Percentiles rank a stretch among this genome's conserved stretches.
These are phyloP conservation scores for Eucalyptus tenuipes DNA, from an alignment of 345 rosid genomes.

Conservation along the genomic window DNA sequence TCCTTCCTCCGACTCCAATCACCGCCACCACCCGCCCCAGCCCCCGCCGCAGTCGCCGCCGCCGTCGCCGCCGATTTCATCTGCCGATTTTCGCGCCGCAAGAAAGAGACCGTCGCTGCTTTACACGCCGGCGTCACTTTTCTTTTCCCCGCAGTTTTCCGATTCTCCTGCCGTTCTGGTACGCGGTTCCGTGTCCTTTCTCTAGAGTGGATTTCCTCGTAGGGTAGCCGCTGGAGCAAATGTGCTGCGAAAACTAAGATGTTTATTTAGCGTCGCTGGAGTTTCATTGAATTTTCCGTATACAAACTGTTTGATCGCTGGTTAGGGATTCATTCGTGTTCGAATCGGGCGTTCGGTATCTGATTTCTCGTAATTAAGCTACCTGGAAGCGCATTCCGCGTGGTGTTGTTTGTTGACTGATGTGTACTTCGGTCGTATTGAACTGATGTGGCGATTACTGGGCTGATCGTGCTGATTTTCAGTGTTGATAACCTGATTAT, in stretches of 20 bases:
- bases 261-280: background rate
- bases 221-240: background rate
- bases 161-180: background rate
- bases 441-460: background rate
- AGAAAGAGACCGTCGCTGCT: background rate
- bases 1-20: background rate
- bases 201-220: background rate
- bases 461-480: background rate
- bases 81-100: background rate
- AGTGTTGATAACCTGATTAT: background rate
- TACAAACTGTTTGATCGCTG: background rate
- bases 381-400: background rate
- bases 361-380: background rate
- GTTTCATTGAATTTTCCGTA: background rate
- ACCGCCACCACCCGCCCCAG: background rate
- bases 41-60: background rate
- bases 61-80: background rate
- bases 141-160: background rate
- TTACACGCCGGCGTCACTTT: background rate
- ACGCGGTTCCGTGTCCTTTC: background rate
- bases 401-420: background rate
- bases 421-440: background rate
- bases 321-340: background rate
- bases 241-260: background rate
- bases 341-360: background rate